Conservation (phyloP, 2,329 filamentous ascomycete genomes). For the Aspergillus intermedius region DNA sequence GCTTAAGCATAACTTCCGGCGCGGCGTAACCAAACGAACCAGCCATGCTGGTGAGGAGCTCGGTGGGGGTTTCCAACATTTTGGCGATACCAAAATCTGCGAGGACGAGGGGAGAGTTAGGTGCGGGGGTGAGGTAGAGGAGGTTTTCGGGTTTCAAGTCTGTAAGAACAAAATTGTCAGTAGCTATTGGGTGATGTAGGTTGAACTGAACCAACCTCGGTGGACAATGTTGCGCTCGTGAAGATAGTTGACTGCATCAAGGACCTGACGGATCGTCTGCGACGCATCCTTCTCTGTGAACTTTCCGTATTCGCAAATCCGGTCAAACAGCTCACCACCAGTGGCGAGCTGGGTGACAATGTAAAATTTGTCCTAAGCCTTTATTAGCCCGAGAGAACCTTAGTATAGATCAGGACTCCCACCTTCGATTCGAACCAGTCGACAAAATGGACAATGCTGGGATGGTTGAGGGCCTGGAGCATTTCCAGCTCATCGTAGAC, state of each 20-base stretch:
- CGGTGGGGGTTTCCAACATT: slow-evolving; percentile 84
- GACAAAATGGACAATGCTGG: slow-evolving; percentile 93
- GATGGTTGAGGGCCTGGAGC: slow-evolving; percentile 83
- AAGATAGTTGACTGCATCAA: slow-evolving; percentile 88
- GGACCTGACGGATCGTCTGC: slow-evolving; percentile 88
- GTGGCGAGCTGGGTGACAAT: slow-evolving; percentile 96
- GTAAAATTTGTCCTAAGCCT: slow-evolving; percentile 88
- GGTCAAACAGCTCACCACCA: slow-evolving; percentile 92
- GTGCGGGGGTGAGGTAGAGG: slow-evolving; percentile 74
- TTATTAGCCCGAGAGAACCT: slow-evolving; percentile 7
- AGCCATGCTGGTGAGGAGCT: slow-evolving; percentile 95
- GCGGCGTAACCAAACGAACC: slow-evolving; percentile 97
- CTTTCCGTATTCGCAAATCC: slow-evolving; percentile 95
- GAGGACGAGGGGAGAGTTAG: slow-evolving; percentile 78
- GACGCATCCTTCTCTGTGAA: slow-evolving; percentile 98
- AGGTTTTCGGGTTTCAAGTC: slow-evolving; percentile 98
- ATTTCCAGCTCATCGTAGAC: slow-evolving; percentile 95
- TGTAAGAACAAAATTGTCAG: slow-evolving; percentile 31
- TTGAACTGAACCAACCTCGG: slow-evolving; percentile 56
- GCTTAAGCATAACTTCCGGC: slow-evolving; percentile 96
- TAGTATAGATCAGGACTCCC: slow-evolving; percentile 23
- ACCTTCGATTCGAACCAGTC: slow-evolving; percentile 99
- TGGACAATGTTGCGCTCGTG: slow-evolving; percentile 94
- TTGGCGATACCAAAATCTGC: slow-evolving; percentile 99
- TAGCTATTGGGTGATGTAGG: not conserved